Percentiles rank a stretch among this genome's conserved stretches.
Evolutionary conservation across 2,329 filamentous ascomycete species (phyloP).

Genomic region (Pseudogymnoascus sp.): DNA sequence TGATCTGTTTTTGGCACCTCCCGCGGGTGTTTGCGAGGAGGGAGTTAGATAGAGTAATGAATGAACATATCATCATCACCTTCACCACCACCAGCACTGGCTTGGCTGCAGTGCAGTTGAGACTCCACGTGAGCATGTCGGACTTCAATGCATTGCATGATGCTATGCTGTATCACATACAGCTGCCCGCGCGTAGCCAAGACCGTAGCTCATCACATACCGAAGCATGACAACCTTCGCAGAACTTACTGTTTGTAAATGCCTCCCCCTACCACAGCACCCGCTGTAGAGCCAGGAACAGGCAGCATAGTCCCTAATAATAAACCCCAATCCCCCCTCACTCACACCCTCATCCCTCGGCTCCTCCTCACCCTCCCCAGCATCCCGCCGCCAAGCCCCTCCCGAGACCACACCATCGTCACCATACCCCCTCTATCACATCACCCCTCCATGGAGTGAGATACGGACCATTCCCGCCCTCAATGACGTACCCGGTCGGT

Average conservation of each 20-base stretch:
- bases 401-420: not conserved
- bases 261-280: not conserved
- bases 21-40: not conserved
- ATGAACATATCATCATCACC: not conserved
- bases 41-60: conserved; percentile 1
- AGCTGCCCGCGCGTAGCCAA: not conserved
- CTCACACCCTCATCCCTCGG: not conserved
- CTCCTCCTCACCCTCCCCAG: not conserved
- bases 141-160: not conserved
- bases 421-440: not conserved
- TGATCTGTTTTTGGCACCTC: not conserved
- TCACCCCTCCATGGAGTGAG: not conserved
- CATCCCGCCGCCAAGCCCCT: not conserved
- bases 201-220: not conserved
- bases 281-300: not conserved
- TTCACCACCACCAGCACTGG: too few relatives aligned
- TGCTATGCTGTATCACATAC: not conserved
- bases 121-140: not conserved
- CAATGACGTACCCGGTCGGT: not conserved
- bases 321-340: not conserved
- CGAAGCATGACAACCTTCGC: not conserved
- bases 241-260: not conserved
- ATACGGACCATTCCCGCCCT: not conserved
- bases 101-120: not conserved
- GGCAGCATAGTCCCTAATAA: not conserved